Evolutionary conservation across 2,329 filamentous ascomycete species (phyloP), one percentile per base, ranked within the genome.

Genomic region (Pezicula neosporulosa): DNA sequence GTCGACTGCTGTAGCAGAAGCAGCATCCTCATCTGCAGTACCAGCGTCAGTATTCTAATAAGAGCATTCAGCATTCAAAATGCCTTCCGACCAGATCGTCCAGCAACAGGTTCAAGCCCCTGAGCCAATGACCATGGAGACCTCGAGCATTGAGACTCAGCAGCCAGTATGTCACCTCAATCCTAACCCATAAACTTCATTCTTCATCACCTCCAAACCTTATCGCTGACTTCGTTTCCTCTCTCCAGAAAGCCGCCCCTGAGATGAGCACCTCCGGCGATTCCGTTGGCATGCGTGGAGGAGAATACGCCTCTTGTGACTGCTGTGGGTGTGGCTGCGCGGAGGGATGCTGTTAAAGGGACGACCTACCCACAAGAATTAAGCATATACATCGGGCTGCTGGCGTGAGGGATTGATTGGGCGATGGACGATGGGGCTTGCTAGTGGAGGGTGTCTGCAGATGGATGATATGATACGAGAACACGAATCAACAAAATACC

Each of bases 31-130:
- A 33, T 33, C 30, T 4, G 12, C 30, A 33, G 3, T 16, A 19
- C 19, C 3, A 43, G 21, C 4, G n/a, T 21, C 21, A n/a, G 2
- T n/a, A 44, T 44, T n/a, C 42, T 24, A 30, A 24, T 8, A 44
- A 7, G 21, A 30, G 15, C 6, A 44, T 7, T 7, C 16, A 21
- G 19, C 21, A 16, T 47, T 12, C 21, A 36, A 39, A 28, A 64
- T 64, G 62, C 59, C 62, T 60, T 50, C 54, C 54, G 51, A 55
- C 50, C 55, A 56, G 45, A 41, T 61, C 44, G 50, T 59, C 49
- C 56, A 61, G 18, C 62, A 64, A 52, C 62, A 63, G 49, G 44
- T 59, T 37, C 59, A 63, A 55, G 58, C 57, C 48, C 49, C 59
- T 16, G 57, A 60, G 57, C 58, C 60, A 18, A 65, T 64, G 63